Conservation (phyloP, 208 protist genomes). For the Crithidia expoeki region DNA sequence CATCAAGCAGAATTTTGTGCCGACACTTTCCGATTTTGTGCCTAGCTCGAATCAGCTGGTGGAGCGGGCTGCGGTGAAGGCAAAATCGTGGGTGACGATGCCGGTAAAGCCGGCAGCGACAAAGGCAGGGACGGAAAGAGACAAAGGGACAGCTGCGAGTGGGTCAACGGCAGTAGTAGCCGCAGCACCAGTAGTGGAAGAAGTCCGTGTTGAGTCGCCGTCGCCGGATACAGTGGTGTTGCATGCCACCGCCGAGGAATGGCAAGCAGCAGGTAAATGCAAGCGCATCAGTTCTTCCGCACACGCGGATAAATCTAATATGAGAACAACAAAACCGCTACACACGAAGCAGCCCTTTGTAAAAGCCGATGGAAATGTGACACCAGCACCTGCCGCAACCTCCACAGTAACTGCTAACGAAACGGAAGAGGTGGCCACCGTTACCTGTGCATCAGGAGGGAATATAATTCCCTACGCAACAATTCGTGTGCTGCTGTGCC, state of each 20-base stretch:
- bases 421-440: background rate
- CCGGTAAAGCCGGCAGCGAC: background rate
- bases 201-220: background rate
- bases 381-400: background rate
- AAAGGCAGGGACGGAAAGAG: background rate
- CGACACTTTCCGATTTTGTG: constrained; percentile 3
- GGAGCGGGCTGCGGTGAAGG: background rate
- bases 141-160: background rate
- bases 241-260: background rate
- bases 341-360: no score
- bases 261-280: background rate
- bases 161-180: background rate
- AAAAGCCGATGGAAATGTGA: no score
- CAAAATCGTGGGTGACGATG: background rate
- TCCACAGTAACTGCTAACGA: background rate
- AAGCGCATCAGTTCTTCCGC: background rate
- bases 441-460: background rate
- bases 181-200: background rate
- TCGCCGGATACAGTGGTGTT: background rate
- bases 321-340: no score
- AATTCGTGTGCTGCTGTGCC: constrained; percentile 7
- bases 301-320: no score
- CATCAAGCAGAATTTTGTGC: constrained; percentile 12
- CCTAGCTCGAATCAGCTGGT: constrained; percentile 1
- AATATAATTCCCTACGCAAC: constrained; percentile 5